These are phyloP conservation scores for Allomyces macrogynus DNA, from an alignment of 192 early-diverging fungal genomes.

Conservation along the genomic window DNA sequence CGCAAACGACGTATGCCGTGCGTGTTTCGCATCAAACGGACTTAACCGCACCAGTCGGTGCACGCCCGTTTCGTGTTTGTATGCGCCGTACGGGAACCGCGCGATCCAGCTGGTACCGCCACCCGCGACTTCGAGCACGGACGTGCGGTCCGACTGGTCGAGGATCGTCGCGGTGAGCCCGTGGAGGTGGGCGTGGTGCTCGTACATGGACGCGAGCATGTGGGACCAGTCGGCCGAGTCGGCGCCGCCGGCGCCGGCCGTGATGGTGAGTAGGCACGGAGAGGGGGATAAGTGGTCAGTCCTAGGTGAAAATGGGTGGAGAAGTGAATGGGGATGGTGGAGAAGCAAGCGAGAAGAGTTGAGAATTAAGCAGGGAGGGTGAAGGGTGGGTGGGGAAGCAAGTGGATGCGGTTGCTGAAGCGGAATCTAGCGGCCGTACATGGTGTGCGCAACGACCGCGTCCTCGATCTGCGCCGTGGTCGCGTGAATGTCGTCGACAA, in stretches of 20 bases:
- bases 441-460: no score
- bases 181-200: neutral
- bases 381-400: no score
- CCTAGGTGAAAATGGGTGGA: no score
- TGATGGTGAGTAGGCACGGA: neutral
- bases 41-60: conserved; percentile 30
- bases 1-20: conserved; percentile 40
- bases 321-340: no score
- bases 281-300: no score
- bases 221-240: neutral
- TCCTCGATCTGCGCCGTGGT: no score
- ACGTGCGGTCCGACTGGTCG: neutral
- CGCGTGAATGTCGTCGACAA: no score
- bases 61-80: conserved; percentile 26
- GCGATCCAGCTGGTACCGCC: conserved; percentile 4
- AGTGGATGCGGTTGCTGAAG: no score
- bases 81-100: conserved; percentile 27
- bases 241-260: neutral
- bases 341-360: no score
- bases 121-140: neutral
- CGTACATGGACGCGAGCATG: neutral
- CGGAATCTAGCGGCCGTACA: no score
- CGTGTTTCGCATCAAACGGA: conserved; percentile 21
- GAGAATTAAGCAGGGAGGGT: no score
- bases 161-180: neutral